phyloP scores from a whole-genome alignment of 2,329 filamentous ascomycete genomes.

The Trichophyton rubrum region DNA sequence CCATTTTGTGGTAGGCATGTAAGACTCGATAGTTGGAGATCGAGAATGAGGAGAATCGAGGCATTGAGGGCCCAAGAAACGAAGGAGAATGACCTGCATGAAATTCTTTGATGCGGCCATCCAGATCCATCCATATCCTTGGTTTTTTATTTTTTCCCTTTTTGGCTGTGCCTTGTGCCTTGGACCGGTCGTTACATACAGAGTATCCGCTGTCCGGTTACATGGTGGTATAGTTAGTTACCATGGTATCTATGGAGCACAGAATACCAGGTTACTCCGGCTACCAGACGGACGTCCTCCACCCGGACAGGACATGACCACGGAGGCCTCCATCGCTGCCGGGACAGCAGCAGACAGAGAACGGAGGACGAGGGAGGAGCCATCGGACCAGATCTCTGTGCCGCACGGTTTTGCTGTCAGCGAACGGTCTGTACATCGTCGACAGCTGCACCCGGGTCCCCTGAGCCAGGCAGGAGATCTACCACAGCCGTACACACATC shows the following conservation, averaged over 20 bases:
- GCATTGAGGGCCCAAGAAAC: not conserved
- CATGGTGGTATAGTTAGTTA: not conserved
- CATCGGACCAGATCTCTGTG: not conserved
- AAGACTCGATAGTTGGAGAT: not conserved
- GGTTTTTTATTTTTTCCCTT: not conserved
- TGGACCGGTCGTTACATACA: not conserved
- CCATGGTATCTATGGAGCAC: not conserved
- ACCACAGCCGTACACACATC: no score
- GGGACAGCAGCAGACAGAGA: not conserved
- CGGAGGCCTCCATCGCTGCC: not conserved
- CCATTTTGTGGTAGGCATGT: not conserved
- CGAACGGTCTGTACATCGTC: not conserved
- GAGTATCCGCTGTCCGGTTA: not conserved
- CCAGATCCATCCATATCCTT: not conserved
- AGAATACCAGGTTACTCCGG: not conserved
- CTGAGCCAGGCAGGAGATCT: no score
- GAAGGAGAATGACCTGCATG: not conserved
- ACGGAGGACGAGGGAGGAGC: not conserved
- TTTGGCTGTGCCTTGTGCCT: not conserved
- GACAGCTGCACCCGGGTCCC: not conserved
- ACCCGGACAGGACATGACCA: no score
- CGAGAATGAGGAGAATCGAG: not conserved
- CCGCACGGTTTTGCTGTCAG: not conserved
- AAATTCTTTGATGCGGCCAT: not conserved
- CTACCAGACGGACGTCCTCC: not conserved